A percentile compares a stretch with the other conserved stretches of the same genome.
These are phyloP conservation scores for Aspergillus amoenus DNA, from an alignment of 2,329 filamentous ascomycete genomes.

Conservation along the genomic window DNA sequence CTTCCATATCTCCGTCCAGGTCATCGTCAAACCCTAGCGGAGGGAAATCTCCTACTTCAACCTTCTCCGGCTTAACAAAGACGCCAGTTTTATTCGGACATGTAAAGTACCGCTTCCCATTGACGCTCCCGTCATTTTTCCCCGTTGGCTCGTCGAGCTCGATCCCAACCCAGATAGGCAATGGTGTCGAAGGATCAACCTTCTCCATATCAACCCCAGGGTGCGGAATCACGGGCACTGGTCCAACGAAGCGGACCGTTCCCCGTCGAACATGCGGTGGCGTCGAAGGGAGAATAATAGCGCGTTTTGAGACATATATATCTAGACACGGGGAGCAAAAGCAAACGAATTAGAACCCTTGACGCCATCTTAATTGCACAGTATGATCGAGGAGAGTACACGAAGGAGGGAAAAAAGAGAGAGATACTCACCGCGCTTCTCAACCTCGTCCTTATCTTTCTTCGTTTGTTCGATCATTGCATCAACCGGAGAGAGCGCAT, in stretches of 20 bases:
- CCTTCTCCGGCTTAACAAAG: conserved; percentile 62
- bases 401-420: background rate
- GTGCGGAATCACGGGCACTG: conserved; percentile 40
- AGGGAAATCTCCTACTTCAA: conserved; percentile 61
- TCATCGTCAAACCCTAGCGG: conserved; percentile 53
- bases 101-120: conserved; percentile 55
- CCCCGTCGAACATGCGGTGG: conserved; percentile 46
- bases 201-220: conserved; percentile 27
- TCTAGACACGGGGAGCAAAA: conserved; percentile 24
- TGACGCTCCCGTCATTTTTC: conserved; percentile 61
- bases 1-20: conserved; percentile 56
- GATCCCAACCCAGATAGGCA: conserved; percentile 57
- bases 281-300: conserved; percentile 42
- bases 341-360: background rate
- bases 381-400: background rate
- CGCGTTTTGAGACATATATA: conserved; percentile 46
- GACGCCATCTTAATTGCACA: background rate
- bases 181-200: conserved; percentile 18
- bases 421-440: conserved; percentile 59
- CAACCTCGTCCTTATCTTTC: conserved; percentile 60
- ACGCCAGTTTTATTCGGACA: conserved; percentile 56
- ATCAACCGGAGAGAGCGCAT: conserved; percentile 71
- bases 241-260: conserved; percentile 43
- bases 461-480: conserved; percentile 68
- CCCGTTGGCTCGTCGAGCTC: conserved; percentile 64